These are phyloP conservation scores for Gonium pectorale DNA, from an alignment of 139 green algal genomes.

Conservation along the genomic window DNA sequence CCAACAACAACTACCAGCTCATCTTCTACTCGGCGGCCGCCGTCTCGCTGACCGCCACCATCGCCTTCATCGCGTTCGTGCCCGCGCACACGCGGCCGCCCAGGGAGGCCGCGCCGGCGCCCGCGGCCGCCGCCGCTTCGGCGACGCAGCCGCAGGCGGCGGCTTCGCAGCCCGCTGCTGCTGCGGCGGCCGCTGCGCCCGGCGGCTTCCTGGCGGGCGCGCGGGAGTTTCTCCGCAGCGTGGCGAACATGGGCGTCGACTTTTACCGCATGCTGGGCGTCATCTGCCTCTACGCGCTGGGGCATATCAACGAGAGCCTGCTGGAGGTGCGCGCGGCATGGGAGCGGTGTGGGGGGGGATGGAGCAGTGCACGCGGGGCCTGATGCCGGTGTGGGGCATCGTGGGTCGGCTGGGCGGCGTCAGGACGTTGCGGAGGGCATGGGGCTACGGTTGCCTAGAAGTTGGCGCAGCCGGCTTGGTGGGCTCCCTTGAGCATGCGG, in stretches of 20 bases:
- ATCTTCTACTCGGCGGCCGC: conserved; percentile 69
- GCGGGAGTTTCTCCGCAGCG: conserved; percentile 45
- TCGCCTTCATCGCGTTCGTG: conserved; percentile 67
- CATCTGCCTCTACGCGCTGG: conserved; percentile 62
- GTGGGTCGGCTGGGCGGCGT: no score
- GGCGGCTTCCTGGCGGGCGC: neutral
- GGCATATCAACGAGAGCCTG: conserved; percentile 71
- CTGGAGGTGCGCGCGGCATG: conserved; percentile 46
- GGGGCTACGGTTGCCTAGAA: no score
- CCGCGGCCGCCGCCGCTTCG: neutral
- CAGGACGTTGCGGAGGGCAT: no score
- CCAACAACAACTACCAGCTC: conserved; percentile 75
- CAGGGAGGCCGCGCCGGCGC: neutral
- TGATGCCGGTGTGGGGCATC: no score
- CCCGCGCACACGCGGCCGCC: conserved; percentile 47
- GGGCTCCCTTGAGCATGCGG: no score
- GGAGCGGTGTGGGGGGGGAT: no score
- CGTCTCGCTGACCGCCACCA: conserved; percentile 41
- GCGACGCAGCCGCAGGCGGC: neutral
- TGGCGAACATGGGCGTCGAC: conserved; percentile 59
- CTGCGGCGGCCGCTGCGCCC: neutral
- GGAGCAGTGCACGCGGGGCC: no score
- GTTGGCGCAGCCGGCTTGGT: no score
- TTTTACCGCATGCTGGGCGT: conserved; percentile 72
- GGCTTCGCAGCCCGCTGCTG: conserved; percentile 2